phyloP scores from a whole-genome alignment of 2,329 filamentous ascomycete species.

The Ustilaginoidea virens region DNA sequence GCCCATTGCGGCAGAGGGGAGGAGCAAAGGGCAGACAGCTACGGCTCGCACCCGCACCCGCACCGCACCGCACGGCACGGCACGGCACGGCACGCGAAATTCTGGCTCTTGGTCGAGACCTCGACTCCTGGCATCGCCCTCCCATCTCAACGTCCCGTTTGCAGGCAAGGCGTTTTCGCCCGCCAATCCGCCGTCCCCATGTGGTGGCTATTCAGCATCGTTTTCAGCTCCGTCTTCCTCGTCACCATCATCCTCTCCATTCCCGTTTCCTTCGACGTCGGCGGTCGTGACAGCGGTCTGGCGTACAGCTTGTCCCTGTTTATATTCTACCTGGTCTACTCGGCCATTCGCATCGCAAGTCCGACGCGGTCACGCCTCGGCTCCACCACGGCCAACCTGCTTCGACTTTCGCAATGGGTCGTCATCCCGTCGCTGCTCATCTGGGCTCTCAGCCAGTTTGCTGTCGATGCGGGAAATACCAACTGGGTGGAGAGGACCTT shows the following conservation, averaged over 20 bases:
- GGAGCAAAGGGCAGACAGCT: too few species aligned
- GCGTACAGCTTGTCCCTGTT: slow-evolving; percentile 86
- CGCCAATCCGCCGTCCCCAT: slow-evolving; percentile 35
- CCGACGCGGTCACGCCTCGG: slow-evolving; percentile 65
- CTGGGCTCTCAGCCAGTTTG: slow-evolving; percentile 91
- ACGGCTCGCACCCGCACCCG: too few species aligned
- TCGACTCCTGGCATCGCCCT: not conserved
- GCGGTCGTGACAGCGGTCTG: slow-evolving; percentile 82
- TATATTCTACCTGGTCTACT: slow-evolving; percentile 82
- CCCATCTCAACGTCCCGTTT: slow-evolving; percentile 1
- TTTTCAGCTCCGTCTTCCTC: slow-evolving; percentile 75
- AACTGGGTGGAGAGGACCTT: slow-evolving; percentile 77
- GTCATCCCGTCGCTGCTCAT: slow-evolving; percentile 77
- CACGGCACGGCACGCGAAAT: too few species aligned
- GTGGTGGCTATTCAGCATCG: slow-evolving; percentile 66
- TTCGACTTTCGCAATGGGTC: slow-evolving; percentile 72
- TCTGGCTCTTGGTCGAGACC: not conserved
- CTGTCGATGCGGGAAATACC: slow-evolving; percentile 63
- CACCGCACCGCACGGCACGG: too few species aligned
- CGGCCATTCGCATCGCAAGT: slow-evolving; percentile 62
- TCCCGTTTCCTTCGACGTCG: slow-evolving; percentile 94
- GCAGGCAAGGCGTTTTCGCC: slow-evolving; percentile 7
- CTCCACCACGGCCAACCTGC: slow-evolving; percentile 50
- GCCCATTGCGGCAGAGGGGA: too few species aligned
- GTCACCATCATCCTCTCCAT: slow-evolving; percentile 89